Evolutionary conservation across 2,329 filamentous ascomycete genomes (phyloP).

Genomic region (Ceratocystis smalleyi): DNA sequence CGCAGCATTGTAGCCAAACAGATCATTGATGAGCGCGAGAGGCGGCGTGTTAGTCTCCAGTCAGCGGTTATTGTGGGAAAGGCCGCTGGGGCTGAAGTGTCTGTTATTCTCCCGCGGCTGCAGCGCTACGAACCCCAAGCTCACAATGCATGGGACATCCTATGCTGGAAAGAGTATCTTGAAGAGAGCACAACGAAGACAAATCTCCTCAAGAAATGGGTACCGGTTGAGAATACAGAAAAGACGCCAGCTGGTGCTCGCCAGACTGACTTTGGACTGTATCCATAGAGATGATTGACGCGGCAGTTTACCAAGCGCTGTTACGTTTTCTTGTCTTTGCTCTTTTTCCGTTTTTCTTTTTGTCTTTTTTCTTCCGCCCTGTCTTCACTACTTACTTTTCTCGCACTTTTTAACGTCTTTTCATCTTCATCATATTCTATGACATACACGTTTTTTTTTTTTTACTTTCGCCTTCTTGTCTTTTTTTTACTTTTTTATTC

Average conservation of each 20-base stretch:
- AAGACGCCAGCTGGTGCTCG: neutral
- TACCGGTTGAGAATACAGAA: slow-evolving; percentile 9
- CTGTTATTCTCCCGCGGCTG: slow-evolving; percentile 25
- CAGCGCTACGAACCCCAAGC: slow-evolving; percentile 27
- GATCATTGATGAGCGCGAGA: slow-evolving; percentile 43
- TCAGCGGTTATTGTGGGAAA: slow-evolving; percentile 28
- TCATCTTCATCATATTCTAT: slow-evolving; percentile 2
- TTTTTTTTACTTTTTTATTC: slow-evolving; percentile 1
- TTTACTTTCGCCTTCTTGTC: neutral
- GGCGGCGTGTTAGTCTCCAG: slow-evolving; percentile 33
- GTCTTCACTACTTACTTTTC: neutral
- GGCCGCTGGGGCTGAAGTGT: slow-evolving; percentile 25
- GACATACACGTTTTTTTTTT: neutral
- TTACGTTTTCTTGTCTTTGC: neutral
- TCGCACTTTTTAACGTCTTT: neutral
- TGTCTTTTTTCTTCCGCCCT: neutral
- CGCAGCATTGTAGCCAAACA: slow-evolving; percentile 34
- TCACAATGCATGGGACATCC: slow-evolving; percentile 30
- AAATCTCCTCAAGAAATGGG: slow-evolving; percentile 9
- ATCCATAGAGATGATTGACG: slow-evolving; percentile 7
- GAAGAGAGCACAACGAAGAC: slow-evolving; percentile 10
- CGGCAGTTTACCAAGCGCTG: neutral
- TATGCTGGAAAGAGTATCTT: slow-evolving; percentile 36
- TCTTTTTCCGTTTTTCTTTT: neutral
- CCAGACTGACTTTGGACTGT: slow-evolving; percentile 13